These are phyloP conservation scores for Mercurialis annua DNA, from an alignment of 345 rosid species.

Conservation along the genomic window DNA sequence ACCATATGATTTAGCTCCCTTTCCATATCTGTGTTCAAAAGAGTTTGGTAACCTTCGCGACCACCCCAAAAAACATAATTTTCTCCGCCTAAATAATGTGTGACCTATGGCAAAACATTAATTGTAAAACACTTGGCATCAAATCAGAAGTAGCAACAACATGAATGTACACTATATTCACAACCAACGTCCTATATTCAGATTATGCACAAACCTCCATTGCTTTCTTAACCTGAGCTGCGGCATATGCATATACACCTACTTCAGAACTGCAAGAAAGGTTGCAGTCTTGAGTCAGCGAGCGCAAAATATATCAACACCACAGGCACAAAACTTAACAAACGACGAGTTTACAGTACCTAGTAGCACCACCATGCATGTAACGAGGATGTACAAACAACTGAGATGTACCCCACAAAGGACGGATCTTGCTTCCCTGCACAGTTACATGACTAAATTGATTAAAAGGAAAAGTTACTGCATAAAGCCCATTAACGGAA, in stretches of 20 bases:
- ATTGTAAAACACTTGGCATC: background rate
- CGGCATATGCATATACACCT: constrained; percentile 87
- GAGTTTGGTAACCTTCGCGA: constrained; percentile 94
- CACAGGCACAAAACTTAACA: background rate
- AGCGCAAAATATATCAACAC: background rate
- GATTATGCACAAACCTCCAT: constrained; percentile 55
- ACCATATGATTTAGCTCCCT: constrained; percentile 89
- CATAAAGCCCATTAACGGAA: background rate
- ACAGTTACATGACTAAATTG: background rate
- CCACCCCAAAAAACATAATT: constrained; percentile 99
- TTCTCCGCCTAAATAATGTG: constrained; percentile 96
- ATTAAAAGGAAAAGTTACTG: background rate
- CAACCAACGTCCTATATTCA: background rate
- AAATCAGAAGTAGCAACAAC: background rate
- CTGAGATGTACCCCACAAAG: constrained; percentile 97
- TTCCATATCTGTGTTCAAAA: constrained; percentile 94
- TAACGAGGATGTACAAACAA: constrained; percentile 90
- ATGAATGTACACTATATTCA: background rate
- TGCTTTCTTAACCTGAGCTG: constrained; percentile 98
- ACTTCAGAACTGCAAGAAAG: constrained; percentile 60
- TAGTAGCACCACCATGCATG: constrained; percentile 98
- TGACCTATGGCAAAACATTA: constrained; percentile 42
- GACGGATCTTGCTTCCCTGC: constrained; percentile 71
- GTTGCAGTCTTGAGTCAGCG: background rate
- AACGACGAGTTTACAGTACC: constrained; percentile 30